Evolutionary conservation across 164 flowering plant genomes (phyloP).

Genomic region (Magnolia officinalis): DNA sequence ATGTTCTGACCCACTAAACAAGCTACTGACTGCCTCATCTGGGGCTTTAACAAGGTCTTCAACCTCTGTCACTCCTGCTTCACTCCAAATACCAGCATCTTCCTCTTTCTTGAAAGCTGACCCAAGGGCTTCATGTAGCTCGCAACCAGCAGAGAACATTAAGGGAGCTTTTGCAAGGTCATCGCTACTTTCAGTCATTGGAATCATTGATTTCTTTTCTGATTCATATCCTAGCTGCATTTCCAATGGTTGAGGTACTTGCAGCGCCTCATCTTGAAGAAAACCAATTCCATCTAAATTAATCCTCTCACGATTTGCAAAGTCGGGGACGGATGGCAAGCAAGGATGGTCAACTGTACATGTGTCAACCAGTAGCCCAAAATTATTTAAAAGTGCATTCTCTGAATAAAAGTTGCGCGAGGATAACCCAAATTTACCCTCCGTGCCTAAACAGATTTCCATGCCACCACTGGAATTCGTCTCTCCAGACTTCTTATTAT

Average conservation of each 20-base stretch:
- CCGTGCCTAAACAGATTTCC: not conserved
- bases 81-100: conserved; percentile 11
- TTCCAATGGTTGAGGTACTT: conserved; percentile 3
- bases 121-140: conserved; percentile 54
- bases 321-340: conserved; percentile 1
- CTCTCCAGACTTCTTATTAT: not conserved
- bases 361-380: not conserved
- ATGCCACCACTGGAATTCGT: not conserved
- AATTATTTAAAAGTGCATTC: not conserved
- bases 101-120: conserved; percentile 22
- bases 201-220: conserved; percentile 1
- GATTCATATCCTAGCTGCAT: not conserved
- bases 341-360: not conserved
- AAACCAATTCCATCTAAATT: not conserved
- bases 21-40: conserved; percentile 9
- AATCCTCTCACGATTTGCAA: not conserved
- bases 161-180: conserved; percentile 16
- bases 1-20: conserved; percentile 25
- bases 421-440: not conserved
- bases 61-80: not conserved
- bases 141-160: conserved; percentile 42
- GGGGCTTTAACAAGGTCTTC: conserved; percentile 1
- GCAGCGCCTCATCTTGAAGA: not conserved
- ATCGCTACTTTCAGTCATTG: not conserved
- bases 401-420: not conserved